Conservation (phyloP, 2,329 filamentous ascomycete species). For the Boeremia exigua region DNA sequence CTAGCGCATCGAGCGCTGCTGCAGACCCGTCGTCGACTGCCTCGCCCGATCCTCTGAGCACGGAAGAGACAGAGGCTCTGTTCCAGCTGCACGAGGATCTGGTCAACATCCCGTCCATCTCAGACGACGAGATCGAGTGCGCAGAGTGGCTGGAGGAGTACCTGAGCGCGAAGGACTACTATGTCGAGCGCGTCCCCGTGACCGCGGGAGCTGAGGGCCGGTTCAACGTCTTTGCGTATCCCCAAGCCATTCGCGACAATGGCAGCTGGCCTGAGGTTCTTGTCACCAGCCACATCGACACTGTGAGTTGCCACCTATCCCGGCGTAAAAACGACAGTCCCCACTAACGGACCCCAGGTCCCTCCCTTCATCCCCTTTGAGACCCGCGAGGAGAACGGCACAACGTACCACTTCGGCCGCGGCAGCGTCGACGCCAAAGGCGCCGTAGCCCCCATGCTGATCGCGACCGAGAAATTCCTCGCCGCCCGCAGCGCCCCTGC, state of each 20-base stretch:
- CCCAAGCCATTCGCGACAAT: constrained; percentile 41
- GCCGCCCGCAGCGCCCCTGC: constrained; percentile 48
- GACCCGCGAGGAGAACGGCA: constrained; percentile 53
- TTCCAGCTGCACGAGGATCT: constrained; percentile 32
- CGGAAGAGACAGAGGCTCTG: constrained; percentile 29
- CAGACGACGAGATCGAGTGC: constrained; percentile 68
- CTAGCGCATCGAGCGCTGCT: neutral
- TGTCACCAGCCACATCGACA: constrained; percentile 83
- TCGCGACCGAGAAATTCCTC: constrained; percentile 65
- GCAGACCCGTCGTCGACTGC: constrained; percentile 1
- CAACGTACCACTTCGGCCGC: constrained; percentile 65
- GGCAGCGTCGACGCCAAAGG: constrained; percentile 69
- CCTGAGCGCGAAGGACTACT: constrained; percentile 50
- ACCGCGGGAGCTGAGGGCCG: constrained; percentile 49
- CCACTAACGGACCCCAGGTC: constrained; percentile 18
- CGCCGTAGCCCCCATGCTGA: constrained; percentile 71
- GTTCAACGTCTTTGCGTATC: constrained; percentile 78
- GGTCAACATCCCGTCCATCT: constrained; percentile 37
- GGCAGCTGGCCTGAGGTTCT: constrained; percentile 61
- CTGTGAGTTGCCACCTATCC: constrained; percentile 43
- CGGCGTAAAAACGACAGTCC: too few relatives aligned
- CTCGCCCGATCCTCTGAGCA: constrained; percentile 13
- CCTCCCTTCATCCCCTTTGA: constrained; percentile 72
- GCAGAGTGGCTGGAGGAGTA: constrained; percentile 72
- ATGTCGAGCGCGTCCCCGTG: constrained; percentile 56